Evolutionary conservation across 2,329 filamentous ascomycete species (phyloP).

Genomic region (Apiospora hydei): DNA sequence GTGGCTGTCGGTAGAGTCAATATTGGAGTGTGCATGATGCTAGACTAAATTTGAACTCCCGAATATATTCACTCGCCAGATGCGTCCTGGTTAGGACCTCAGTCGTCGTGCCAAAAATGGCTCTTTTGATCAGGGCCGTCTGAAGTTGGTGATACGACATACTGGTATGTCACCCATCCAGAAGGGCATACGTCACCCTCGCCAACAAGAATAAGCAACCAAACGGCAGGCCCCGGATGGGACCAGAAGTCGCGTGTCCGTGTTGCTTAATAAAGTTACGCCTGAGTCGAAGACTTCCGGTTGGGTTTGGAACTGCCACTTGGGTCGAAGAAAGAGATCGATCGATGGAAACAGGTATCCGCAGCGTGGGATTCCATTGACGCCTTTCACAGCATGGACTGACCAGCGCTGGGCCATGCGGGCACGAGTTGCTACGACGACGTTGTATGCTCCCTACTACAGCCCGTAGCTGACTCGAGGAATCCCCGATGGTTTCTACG

Average conservation of each 20-base stretch:
- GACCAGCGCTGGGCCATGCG: neutral
- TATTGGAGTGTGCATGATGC: slow-evolving; percentile 5
- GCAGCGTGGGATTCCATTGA: neutral
- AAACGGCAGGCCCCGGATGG: neutral
- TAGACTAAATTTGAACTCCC: slow-evolving; percentile 1
- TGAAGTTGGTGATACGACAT: neutral
- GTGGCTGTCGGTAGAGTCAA: slow-evolving; percentile 1
- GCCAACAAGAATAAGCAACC: neutral
- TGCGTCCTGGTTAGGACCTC: neutral
- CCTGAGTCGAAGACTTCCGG: slow-evolving; percentile 9
- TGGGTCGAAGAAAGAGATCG: neutral
- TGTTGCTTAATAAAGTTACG: neutral
- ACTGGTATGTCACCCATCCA: neutral
- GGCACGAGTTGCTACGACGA: neutral
- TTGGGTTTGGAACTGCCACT: neutral
- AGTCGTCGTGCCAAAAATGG: neutral
- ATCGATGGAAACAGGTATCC: neutral
- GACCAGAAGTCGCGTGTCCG: neutral
- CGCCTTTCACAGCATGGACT: neutral
- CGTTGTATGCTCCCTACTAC: neutral
- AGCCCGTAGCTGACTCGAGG: neutral
- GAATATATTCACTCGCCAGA: neutral
- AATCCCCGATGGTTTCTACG: slow-evolving; percentile 1
- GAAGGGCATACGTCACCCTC: neutral
- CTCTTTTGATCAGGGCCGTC: slow-evolving; percentile 6